A percentile compares a stretch with the other conserved stretches of the same genome.
phyloP scores from a whole-genome alignment of 2,329 filamentous ascomycete genomes.

The Alternaria hordeiaustralica region DNA sequence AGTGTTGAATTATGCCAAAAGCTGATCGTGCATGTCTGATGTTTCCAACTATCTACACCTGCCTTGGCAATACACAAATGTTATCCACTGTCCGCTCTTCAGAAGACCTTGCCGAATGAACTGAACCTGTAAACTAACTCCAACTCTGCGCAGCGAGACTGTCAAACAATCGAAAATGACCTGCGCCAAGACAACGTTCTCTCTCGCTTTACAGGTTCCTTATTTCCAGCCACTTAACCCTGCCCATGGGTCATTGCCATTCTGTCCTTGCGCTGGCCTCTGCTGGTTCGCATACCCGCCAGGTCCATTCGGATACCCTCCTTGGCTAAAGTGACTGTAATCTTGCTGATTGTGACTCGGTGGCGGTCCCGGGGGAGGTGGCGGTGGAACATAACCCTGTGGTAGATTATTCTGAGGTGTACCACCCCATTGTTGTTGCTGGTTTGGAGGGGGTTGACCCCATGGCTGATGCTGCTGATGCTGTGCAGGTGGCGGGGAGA shows the following conservation, averaged over 20 bases:
- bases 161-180: not conserved
- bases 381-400: slow-evolving; percentile 70
- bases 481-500: slow-evolving; percentile 54
- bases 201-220: not conserved
- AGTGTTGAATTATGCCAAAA: not conserved
- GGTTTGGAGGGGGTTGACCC: slow-evolving; percentile 52
- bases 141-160: not conserved
- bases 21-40: not conserved
- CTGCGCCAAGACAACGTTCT: not conserved
- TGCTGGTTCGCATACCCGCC: slow-evolving; percentile 45
- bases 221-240: slow-evolving; percentile 74
- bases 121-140: not conserved
- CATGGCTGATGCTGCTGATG: slow-evolving; percentile 62
- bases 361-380: slow-evolving; percentile 70
- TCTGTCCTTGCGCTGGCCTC: slow-evolving; percentile 43
- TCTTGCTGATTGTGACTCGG: slow-evolving; percentile 58
- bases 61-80: not conserved
- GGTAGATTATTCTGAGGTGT: slow-evolving; percentile 63
- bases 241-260: slow-evolving; percentile 68
- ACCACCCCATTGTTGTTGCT: slow-evolving; percentile 60
- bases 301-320: slow-evolving; percentile 59
- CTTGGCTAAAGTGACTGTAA: slow-evolving; percentile 60
- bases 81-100: not conserved
- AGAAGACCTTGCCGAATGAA: not conserved
- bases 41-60: not conserved